A percentile compares a stretch with the other conserved stretches of the same genome.
Evolutionary conservation across 129 eudicot species (phyloP).

Genomic region (Arctium minus): DNA sequence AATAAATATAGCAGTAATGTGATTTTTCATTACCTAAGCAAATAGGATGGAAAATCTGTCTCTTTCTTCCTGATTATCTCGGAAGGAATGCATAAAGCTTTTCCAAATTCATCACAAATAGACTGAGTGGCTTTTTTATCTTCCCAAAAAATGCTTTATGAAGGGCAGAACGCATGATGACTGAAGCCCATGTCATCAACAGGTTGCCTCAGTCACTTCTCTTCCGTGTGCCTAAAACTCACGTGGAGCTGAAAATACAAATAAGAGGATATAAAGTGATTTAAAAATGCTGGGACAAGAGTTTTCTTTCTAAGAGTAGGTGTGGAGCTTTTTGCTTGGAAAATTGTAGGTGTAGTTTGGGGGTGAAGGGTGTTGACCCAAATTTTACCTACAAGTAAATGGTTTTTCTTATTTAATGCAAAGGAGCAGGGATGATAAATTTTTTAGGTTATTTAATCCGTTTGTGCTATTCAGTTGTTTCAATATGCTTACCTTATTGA

Average conservation of each 20-base stretch:
- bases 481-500: no score
- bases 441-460: no score
- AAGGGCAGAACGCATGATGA: background rate
- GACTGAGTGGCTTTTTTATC: background rate
- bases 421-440: background rate
- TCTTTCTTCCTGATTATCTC: background rate
- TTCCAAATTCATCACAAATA: background rate
- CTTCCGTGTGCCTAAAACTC: background rate
- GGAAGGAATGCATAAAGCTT: background rate
- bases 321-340: background rate
- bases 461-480: no score
- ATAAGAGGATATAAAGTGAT: background rate
- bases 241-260: no score
- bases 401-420: background rate
- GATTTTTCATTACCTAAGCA: background rate
- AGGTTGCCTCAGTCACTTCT: background rate
- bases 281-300: background rate
- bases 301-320: background rate
- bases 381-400: background rate
- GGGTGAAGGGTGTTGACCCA: background rate
- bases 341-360: background rate
- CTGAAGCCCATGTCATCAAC: background rate
- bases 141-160: background rate
- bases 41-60: background rate
- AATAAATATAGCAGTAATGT: background rate